These are phyloP conservation scores for Orbilia javanica DNA, from an alignment of 2,329 filamentous ascomycete species.

Conservation along the genomic window DNA sequence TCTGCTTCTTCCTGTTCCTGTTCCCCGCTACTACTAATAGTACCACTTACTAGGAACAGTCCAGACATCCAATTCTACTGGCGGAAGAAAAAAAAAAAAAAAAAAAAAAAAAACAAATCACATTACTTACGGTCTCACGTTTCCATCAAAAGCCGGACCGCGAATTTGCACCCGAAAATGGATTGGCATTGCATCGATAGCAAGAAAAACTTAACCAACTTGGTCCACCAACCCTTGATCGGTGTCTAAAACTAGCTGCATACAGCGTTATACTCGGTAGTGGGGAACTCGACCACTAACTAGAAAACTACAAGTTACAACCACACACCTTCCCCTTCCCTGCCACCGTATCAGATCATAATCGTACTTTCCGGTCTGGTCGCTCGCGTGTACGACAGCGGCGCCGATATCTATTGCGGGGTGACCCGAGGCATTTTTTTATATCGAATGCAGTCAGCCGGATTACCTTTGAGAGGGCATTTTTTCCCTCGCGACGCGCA, in stretches of 20 bases:
- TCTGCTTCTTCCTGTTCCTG: background rate
- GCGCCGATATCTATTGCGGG: constrained; percentile 30
- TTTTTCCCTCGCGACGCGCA: background rate
- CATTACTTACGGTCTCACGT: constrained; percentile 6
- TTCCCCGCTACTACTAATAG: background rate
- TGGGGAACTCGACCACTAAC: constrained; percentile 33
- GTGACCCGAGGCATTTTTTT: constrained; percentile 55
- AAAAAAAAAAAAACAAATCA: background rate
- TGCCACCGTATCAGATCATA: constrained; percentile 55
- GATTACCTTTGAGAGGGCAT: constrained; percentile 25
- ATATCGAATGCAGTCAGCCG: constrained; percentile 39
- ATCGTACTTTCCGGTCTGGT: constrained; percentile 50
- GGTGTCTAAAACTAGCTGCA: constrained; percentile 28
- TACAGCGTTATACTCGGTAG: constrained; percentile 17
- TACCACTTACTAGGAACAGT: too few species aligned
- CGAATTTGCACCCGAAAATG: constrained; percentile 57
- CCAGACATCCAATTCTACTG: too few species aligned
- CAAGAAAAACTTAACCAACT: constrained; percentile 5
- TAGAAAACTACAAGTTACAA: background rate
- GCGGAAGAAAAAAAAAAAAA: background rate
- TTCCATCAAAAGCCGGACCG: constrained; percentile 45
- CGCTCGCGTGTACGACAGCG: constrained; percentile 29
- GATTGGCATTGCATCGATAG: constrained; percentile 28
- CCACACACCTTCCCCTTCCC: constrained; percentile 35
- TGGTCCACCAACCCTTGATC: constrained; percentile 26